Base-by-base conservation (phyloP, 2,329 filamentous ascomycete genomes). In the Monilinia vaccinii-corymbosi region DNA sequence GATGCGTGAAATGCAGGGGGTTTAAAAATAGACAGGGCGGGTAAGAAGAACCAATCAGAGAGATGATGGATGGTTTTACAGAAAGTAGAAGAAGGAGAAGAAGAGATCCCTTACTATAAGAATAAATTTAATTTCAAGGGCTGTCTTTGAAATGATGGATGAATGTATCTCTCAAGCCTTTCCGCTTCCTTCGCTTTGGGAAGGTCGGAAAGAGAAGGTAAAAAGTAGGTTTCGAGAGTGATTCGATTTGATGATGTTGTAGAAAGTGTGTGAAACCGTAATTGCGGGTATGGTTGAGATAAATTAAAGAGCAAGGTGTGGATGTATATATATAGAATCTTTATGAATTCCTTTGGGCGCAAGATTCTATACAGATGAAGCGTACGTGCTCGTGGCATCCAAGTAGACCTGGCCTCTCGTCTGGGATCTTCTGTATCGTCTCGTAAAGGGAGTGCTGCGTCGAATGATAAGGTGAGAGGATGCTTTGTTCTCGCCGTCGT, bases 1-100 rank as follows among this genome's bases (percentile, higher is more conserved):
- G 9, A n/a, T 42, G 38, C 18, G 18, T 42, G 46, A 59, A 38
- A 47, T 59, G 57, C 57, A 59, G 42, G 57, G 56, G 48, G 25
- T 16, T 38, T 59, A 59, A 40, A 59, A 59, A 59, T 59, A 59
- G 49, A 59, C 49, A 55, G 32, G 48, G 57, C 56, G 57, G 51
- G 40, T 46, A 59, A 55, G 55, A 53, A 11, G 21, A 25, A 44
- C 56, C 56, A 53, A 58, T 58, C 1, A 58, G 21, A 7, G 7
- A 18, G 16, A n/a, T n/a, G n/a, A n/a, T 40, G n/a, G 8, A 8
- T 7, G 7, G 7, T 40, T n/a, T 2, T 6, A 8, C 6, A n/a
- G 4, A 42, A 10, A 42, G 18, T 3, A 16, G 8, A n/a, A n/a
- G 18, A 42, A 16, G 16, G 18, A 40, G 5, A 40, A n/a, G 16